Base-by-base conservation (phyloP, 2,329 filamentous ascomycete genomes). In the Trichoderma pleuroti region DNA sequence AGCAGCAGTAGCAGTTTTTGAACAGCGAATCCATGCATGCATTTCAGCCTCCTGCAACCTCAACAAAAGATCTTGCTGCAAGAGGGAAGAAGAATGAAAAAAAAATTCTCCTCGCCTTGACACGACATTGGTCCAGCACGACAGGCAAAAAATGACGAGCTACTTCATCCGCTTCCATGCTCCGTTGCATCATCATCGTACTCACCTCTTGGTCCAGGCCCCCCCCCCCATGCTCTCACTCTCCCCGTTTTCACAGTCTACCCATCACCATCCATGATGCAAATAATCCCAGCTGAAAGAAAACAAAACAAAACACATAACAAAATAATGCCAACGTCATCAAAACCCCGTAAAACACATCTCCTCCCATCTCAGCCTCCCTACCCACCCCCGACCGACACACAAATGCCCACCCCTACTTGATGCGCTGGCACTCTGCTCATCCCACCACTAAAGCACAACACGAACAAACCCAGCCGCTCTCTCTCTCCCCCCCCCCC, bases 361-460 rank as follows among this genome's bases (percentile, higher is more conserved):
- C 8, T 18, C 18, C 16, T 10, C 24, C 10, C 60, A 61, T 21
- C 30, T 21, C 56, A 42, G 10, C 14, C 26, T 32, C 24, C 52
- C 24, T n/a, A 28, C 3, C n/a, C 42, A 26, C 24, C 52, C 12
- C 26, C 52, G 16, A 14, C 52, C 11, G 4, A 9, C 7, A 30
- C 16, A 56, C 9, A 39, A 56, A 28, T 28, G 26, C 62, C 68
- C 68, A 71, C 71, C 72, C 72, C 72, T 72, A 70, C 72, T 49
- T 73, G 72, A 73, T 73, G 72, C 72, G 72, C 46, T 73, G 72
- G 72, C 72, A 73, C 10, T 28, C n/a, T 18, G 36, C 34, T 52
- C 62, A 54, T 60, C 54, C 65, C 65, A 68, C 65, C 57, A 63
- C 65, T 39, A 59, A 59, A 68, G 36, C 28, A 42, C 16, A 42